phyloP scores from a whole-genome alignment of 2,329 filamentous ascomycete species.

The Aureobasidium sp. region DNA sequence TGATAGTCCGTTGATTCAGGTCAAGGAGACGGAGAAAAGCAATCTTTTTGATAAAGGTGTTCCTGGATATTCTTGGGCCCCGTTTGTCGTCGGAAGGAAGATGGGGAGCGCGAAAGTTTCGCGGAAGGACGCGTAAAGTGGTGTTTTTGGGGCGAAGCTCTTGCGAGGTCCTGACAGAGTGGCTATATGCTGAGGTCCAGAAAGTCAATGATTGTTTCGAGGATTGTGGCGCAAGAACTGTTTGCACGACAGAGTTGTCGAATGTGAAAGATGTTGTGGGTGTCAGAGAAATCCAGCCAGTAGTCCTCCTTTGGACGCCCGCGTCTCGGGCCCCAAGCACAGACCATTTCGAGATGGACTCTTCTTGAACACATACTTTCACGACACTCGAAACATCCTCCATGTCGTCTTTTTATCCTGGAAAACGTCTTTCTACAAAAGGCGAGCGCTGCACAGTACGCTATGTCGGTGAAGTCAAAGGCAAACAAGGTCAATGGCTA shows the following conservation, averaged over 20 bases:
- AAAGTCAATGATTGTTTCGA: neutral
- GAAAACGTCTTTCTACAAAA: conserved; percentile 74
- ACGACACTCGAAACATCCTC: neutral
- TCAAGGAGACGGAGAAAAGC: no score
- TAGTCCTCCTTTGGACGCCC: no score
- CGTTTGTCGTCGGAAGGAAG: conserved; percentile 5
- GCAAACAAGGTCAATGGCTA: conserved; percentile 74
- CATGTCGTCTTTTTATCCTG: conserved; percentile 39
- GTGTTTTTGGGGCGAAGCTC: neutral
- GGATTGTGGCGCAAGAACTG: neutral
- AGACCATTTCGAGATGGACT: neutral
- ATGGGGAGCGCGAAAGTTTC: conserved; percentile 13
- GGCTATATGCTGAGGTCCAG: neutral
- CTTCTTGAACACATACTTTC: neutral
- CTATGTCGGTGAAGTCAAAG: conserved; percentile 69
- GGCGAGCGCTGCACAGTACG: conserved; percentile 75
- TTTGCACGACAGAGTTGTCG: neutral
- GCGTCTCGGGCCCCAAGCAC: neutral
- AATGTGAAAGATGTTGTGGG: neutral
- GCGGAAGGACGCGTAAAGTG: conserved; percentile 9
- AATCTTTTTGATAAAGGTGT: neutral
- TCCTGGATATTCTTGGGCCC: neutral
- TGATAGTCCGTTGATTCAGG: no score
- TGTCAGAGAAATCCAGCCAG: neutral
- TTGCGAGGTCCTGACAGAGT: neutral